phyloP scores from a whole-genome alignment of 2,329 filamentous ascomycete genomes.

The Sporothrix inflata region DNA sequence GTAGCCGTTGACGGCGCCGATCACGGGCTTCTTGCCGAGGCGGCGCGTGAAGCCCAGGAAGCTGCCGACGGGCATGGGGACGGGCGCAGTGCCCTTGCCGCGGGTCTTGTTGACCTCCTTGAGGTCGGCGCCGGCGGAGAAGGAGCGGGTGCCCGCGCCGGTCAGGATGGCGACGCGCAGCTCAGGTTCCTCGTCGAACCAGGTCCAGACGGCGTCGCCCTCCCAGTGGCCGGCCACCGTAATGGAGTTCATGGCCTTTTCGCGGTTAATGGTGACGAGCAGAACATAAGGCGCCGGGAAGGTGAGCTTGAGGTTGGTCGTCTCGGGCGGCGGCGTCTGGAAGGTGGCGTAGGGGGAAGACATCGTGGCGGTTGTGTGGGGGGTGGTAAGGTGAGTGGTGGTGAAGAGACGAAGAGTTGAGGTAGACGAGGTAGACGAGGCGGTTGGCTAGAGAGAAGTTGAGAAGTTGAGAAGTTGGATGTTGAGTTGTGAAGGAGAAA shows the following conservation, averaged over 20 bases:
- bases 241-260: constrained; percentile 52
- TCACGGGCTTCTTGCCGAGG: constrained; percentile 62
- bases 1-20: constrained; percentile 65
- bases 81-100: constrained; percentile 36
- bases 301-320: constrained; percentile 28
- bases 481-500: not conserved
- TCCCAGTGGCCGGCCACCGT: constrained; percentile 51
- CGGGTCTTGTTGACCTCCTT: constrained; percentile 48
- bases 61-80: constrained; percentile 26
- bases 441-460: not conserved
- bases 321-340: constrained; percentile 16
- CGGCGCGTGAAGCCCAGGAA: constrained; percentile 51
- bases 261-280: constrained; percentile 56
- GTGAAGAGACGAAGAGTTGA: too few relatives aligned
- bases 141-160: constrained; percentile 53
- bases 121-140: constrained; percentile 59
- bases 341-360: constrained; percentile 15
- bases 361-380: not conserved
- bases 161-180: constrained; percentile 56
- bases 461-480: too few relatives aligned
- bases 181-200: constrained; percentile 56
- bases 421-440: too few relatives aligned
- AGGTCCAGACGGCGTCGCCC: constrained; percentile 53
- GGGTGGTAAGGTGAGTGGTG: not conserved
- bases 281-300: constrained; percentile 53